Conservation (phyloP, 2,329 filamentous ascomycete genomes). For the Sporothrix globosa region DNA sequence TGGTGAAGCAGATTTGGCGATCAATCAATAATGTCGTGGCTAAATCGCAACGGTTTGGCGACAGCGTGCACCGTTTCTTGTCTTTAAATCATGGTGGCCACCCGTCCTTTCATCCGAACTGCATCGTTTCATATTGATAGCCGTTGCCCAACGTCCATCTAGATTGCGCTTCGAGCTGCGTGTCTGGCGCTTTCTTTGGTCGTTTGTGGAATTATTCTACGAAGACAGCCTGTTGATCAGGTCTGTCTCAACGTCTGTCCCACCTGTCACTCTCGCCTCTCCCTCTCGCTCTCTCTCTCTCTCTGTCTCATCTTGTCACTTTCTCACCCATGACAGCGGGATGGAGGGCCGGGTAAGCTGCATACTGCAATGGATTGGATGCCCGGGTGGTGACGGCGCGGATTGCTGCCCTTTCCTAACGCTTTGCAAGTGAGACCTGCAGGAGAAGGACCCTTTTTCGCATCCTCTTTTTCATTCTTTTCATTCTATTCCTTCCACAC, state of each 20-base stretch:
- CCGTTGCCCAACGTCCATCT: background rate
- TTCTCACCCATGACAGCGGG: background rate
- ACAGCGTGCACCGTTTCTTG: background rate
- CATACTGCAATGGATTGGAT: background rate
- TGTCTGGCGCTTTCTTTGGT: background rate
- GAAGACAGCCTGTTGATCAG: background rate
- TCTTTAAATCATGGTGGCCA: background rate
- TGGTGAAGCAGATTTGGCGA: too few species aligned
- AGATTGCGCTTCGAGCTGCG: background rate
- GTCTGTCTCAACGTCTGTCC: background rate
- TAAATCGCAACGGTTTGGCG: constrained; percentile 9
- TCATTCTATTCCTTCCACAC: background rate
- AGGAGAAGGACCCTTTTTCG: constrained; percentile 1
- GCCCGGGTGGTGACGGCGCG: background rate
- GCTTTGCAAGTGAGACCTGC: constrained; percentile 15
- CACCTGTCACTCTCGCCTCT: background rate
- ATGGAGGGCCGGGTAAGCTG: constrained; percentile 15
- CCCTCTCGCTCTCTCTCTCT: background rate
- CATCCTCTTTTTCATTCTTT: background rate
- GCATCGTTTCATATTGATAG: constrained; percentile 1
- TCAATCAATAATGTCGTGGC: background rate
- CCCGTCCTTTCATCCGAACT: constrained; percentile 5
- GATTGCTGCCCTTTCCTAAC: constrained; percentile 9
- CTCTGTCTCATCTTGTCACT: background rate
- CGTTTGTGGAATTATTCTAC: constrained; percentile 20